Evolutionary conservation across 2,329 filamentous ascomycete genomes (phyloP), one percentile per base, ranked within the genome.

Genomic region (Exophiala sp.): DNA sequence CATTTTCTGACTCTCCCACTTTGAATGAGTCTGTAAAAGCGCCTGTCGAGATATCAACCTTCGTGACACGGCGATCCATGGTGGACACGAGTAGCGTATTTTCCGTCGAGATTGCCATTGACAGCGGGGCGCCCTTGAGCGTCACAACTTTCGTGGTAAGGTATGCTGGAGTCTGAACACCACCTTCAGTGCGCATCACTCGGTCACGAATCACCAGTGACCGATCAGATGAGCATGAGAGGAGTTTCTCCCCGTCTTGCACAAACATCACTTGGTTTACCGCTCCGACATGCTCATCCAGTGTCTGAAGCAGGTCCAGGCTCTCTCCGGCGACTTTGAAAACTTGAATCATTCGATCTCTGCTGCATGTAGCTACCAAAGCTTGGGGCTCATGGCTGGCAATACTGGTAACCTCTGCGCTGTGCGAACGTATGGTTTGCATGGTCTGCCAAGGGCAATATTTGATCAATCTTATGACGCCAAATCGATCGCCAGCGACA

Each of bases 311-410:
- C 53, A 96, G 81, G 54, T 88, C 82, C 69, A 95, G 87, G 2
- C 71, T 72, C 2, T 83, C 79, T 10, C 71, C 75, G 1, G 73
- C 72, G 20, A 78, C 77, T 56, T 82, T 78, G 67, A 96, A 97
- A n/a, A 99, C 75, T 68, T 99, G 94, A 1, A 92, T 83, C n/a
- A 88, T 96, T 47, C 94, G 86, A 71, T 99, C 94, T 61, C 94
- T 82, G 34, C 90, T 89, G 66, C 87, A 91, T 9, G 86, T 91
- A 14, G 89, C 92, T 62, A 97, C 78, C 42, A 96, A 75, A 34
- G 83, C 80, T 43, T 75, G 78, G 1, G 79, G 75, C 1, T 80
- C 76, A 63, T 84, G 84, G 3, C 95, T 77, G 16, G 86, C 83
- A 62, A 97, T 86, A 63, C 87, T 88, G 36, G 89, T 89, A 58